Base-by-base conservation (phyloP, 73 alveolate species). In the Blepharisma japonicum region DNA sequence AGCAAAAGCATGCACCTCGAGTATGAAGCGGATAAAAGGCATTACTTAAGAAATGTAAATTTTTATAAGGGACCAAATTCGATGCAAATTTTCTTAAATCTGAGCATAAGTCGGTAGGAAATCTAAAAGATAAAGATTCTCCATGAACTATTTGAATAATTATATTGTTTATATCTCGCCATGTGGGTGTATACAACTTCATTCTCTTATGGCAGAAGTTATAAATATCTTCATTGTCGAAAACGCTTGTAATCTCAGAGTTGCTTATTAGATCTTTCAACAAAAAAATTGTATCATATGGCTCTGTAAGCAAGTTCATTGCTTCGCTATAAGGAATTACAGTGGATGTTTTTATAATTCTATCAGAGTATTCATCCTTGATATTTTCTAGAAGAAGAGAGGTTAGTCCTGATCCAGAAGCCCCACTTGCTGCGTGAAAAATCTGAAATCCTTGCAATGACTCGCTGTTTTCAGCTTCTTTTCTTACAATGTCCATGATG, bases 371-470 rank as follows among this genome's bases (percentile, higher is more conserved):
- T 68, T 79, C 78, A 78, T 95, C 98, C 9, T 91, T 93, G 51
- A 95, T 55, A 55, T 88, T 80, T 77, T 90, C 85, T n/a, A 95
- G 76, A 32, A 93, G 85, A 77, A 81, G 87, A 55, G 95, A 81
- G 7, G 97, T 97, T 53, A 96, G 78, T 7, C 99, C 98, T 67
- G 97, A 87, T 4, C 99, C 99, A 11, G 99, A 92, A 7, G 98
- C 98, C 50, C 99, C 99, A 7, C 98, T 97, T 7, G 94, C 84
- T 6, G 98, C 87, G 82, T 96, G 99, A 14, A 90, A 61, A 55
- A 96, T 83, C 79, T 88, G 84, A 83, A 96, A 96, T 50, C 98
- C 98, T 86, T 96, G 94, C 2, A 95, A 93, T 18, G 93, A 83
- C 72, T 94, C 98, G 66, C 98, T 91, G 48, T 80, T 81, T 72